Conservation (phyloP, 139 green algal genomes). For the Dunaliella primolecta region DNA sequence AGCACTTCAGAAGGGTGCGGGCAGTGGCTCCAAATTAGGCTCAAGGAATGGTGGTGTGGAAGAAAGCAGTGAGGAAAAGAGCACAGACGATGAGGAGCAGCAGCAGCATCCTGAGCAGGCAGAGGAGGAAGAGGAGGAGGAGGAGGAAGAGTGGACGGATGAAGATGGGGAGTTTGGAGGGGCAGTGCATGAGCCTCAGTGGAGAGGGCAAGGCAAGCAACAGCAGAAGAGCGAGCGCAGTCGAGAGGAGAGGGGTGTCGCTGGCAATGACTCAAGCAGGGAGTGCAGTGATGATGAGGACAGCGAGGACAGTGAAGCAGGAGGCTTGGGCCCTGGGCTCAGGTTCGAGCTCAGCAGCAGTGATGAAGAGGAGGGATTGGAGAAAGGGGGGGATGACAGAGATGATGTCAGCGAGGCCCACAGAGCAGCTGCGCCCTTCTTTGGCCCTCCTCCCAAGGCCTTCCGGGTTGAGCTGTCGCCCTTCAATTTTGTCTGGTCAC, state of each 20-base stretch:
- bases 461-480: constrained; percentile 6
- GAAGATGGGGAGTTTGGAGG: constrained; percentile 1
- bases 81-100: neutral
- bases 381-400: neutral
- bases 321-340: neutral
- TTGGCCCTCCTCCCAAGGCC: constrained; percentile 2
- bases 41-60: neutral
- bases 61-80: neutral
- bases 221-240: neutral
- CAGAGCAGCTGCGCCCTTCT: constrained; percentile 11
- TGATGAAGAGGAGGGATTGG: constrained; percentile 3
- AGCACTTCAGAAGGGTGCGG: neutral
- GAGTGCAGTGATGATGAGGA: neutral
- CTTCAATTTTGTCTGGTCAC: constrained; percentile 12
- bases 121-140: neutral
- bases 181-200: neutral
- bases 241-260: neutral
- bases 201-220: neutral
- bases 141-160: constrained; percentile 1
- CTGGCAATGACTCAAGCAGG: neutral
- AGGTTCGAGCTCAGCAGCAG: neutral
- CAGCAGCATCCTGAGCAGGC: neutral
- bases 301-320: neutral
- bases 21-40: neutral
- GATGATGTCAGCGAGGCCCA: neutral